Base-by-base conservation (phyloP, 1,139 yeast species). In the Protomyces lactucae-debilis region DNA sequence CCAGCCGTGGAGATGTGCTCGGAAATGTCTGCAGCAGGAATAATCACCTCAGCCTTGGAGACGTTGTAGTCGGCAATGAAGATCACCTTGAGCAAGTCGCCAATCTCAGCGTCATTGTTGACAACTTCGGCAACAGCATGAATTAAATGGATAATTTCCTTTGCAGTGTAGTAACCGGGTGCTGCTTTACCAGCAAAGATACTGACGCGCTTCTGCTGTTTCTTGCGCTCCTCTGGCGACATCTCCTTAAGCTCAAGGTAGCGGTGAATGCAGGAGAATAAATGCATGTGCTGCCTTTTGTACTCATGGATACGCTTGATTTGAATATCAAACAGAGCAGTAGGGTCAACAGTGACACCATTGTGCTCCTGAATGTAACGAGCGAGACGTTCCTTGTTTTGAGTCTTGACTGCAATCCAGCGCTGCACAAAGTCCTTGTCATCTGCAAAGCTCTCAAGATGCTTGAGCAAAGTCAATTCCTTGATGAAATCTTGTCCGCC, bases 1-100 rank as follows among this genome's bases (percentile, higher is more conserved):
- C 98, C 98, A 10, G 97, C 97, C 57, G 97, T 91, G n/a, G 97
- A 90, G 70, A 91, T 92, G 77, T 91, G 98, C 77, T 91, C 95
- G 59, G 95, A 87, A 72, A 91, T 80, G 74, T 91, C 97, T 53
- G 93, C 85, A 18, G 93, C 97, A 25, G 97, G 97, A 69, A 85
- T 82, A 72, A 92, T 89, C 67, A 90, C 83, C 77, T 92, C 97
- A 0, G 97, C 97, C 77, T 90, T 91, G 60, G 96, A 88, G 57
- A 91, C 97, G 73, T 90, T 90, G 77, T 91, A 91, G 75, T 91
- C 97, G 45, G 96, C 96, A 69, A 91, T 82, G 73, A 88, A 91
- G 35, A 88, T 90, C 68, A 89, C 96, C 78, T 90, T 90, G 72
- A 91, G 82, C 72, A 87, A 79, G 70, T 87, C 88, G 52, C 82